phyloP scores from a whole-genome alignment of 176 grass and related monocot genomes.

The Avena insularis region DNA sequence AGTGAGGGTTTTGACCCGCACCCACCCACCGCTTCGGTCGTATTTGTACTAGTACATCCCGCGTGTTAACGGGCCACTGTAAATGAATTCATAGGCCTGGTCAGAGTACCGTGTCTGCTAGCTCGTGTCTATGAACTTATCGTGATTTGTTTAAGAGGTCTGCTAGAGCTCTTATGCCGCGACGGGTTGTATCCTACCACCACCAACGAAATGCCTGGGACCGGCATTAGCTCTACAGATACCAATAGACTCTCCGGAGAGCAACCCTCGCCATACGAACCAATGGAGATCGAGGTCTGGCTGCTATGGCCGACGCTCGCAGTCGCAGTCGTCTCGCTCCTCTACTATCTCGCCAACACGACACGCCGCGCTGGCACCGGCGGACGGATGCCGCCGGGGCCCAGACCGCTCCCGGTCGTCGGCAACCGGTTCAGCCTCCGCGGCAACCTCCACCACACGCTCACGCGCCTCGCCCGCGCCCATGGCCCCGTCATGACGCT shows the following conservation, averaged over 20 bases:
- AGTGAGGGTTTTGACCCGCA: too few relatives aligned
- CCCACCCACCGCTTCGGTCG: too few relatives aligned
- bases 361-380: background rate
- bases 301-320: background rate
- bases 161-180: too few relatives aligned
- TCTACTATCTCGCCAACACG: background rate
- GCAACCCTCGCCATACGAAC: background rate
- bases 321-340: background rate
- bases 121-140: too few relatives aligned
- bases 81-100: too few relatives aligned
- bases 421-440: background rate
- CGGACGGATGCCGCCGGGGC: background rate
- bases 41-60: too few relatives aligned
- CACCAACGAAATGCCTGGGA: too few relatives aligned
- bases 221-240: background rate
- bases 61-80: too few relatives aligned
- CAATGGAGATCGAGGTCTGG: conserved; percentile 3
- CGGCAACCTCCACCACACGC: conserved; percentile 9
- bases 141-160: too few relatives aligned
- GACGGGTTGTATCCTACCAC: too few relatives aligned
- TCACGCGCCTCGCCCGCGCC: background rate
- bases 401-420: background rate
- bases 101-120: too few relatives aligned
- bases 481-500: conserved; percentile 1
- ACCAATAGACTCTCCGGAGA: background rate